A percentile compares a stretch with the other conserved stretches of the same genome.
Conservation (phyloP, 208 protist genomes). For the Acanthamoeba divionensis region DNA sequence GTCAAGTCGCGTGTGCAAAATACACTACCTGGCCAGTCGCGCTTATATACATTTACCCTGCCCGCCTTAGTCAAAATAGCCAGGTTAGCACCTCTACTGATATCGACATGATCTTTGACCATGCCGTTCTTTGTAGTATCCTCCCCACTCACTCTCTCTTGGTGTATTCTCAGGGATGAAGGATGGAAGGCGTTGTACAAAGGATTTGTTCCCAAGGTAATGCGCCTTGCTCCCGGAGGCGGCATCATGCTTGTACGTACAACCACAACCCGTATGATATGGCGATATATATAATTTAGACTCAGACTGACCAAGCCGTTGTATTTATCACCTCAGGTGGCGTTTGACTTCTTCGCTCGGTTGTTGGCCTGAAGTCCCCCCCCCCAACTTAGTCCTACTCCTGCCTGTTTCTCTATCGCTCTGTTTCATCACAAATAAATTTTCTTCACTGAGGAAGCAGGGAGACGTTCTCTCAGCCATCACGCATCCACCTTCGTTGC, state of each 20-base stretch:
- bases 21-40: not conserved
- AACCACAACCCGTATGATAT: not conserved
- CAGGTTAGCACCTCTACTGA: too few relatives aligned
- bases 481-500: too few relatives aligned
- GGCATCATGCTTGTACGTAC: constrained; percentile 70
- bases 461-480: too few relatives aligned
- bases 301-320: not conserved
- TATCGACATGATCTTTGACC: not conserved
- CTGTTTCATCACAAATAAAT: too few relatives aligned
- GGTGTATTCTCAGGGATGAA: constrained; percentile 30
- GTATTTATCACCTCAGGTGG: not conserved
- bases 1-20: constrained; percentile 80
- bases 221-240: constrained; percentile 77
- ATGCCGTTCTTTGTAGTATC: not conserved
- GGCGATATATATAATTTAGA: not conserved
- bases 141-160: not conserved
- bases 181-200: constrained; percentile 77
- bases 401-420: too few relatives aligned
- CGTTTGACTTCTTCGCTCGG: constrained; percentile 28
- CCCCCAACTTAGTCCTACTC: too few relatives aligned
- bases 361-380: not conserved
- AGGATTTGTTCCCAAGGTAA: constrained; percentile 76
- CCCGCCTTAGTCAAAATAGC: constrained; percentile 65
- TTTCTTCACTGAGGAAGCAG: too few relatives aligned
- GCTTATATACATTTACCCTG: constrained; percentile 68